Evolutionary conservation across 2,329 filamentous ascomycete genomes (phyloP).

Genomic region (Cladosporium velox): DNA sequence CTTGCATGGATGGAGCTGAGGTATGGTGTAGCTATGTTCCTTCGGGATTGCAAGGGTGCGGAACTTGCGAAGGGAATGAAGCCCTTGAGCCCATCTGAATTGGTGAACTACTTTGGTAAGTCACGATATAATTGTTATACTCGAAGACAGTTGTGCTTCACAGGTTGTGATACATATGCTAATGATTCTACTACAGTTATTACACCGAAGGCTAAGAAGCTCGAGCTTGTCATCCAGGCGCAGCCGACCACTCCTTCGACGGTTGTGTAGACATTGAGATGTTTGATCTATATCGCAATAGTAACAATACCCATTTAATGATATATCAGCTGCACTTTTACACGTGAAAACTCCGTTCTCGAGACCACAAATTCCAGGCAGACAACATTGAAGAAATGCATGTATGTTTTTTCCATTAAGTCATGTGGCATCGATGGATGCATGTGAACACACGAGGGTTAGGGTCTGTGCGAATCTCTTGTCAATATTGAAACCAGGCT

Average conservation of each 20-base stretch:
- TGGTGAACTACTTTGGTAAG: conserved; percentile 45
- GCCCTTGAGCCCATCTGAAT: conserved; percentile 45
- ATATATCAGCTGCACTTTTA: neutral
- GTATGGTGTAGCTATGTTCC: conserved; percentile 55
- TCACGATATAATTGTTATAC: neutral
- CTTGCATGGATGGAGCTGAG: conserved; percentile 63
- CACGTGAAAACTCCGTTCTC: neutral
- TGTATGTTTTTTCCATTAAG: neutral
- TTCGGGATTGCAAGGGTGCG: conserved; percentile 47
- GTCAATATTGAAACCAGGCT: neutral
- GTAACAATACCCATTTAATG: neutral
- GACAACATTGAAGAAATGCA: neutral
- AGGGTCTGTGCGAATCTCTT: neutral
- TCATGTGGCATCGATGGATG: neutral
- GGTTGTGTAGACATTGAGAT: conserved; percentile 3
- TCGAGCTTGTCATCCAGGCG: conserved; percentile 39
- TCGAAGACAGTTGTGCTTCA: neutral
- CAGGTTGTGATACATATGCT: neutral
- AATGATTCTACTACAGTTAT: conserved; percentile 35
- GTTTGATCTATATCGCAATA: neutral
- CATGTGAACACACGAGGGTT: neutral
- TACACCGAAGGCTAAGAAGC: conserved; percentile 46
- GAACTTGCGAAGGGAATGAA: conserved; percentile 31
- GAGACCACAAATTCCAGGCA: neutral
- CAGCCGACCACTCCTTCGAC: conserved; percentile 25